Evolutionary conservation across 1,284 basidiomycete species (phyloP), one percentile per base, ranked within the genome.

Genomic region (Ustilago vetiveriae): DNA sequence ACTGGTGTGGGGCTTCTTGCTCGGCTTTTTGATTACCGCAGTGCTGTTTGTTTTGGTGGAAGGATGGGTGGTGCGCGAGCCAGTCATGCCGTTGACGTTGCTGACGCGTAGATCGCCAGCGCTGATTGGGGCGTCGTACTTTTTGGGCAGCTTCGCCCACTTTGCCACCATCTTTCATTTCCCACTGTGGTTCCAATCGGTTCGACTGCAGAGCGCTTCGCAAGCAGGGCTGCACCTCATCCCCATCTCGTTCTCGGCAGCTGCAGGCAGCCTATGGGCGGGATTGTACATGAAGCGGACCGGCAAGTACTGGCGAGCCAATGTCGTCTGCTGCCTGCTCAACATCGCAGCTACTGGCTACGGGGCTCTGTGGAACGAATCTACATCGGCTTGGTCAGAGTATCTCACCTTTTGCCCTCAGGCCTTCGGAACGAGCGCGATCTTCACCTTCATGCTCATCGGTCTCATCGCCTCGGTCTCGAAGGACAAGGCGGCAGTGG

Each of bases 131-230:
- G 64, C 58, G 3, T 62, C 57, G 4, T 68, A 62, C 44, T 68
- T 68, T 22, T 35, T 68, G 7, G 64, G 64, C 19, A 57, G 53
- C 48, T 56, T 56, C 19, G 52, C 64, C 5, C 53, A 68, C 36
- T 52, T 68, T 45, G 48, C 58, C 6, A 50, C 43, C 40, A 56
- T 68, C 27, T 68, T 91, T 82, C 91, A 90, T 82, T 91, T 88
- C 79, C 92, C 92, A 2, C 89, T 90, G 82, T 92, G 89, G 89
- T 93, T 92, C 82, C 90, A 93, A 82, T 91, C 90, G 0, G 91
- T 93, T 7, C 84, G 87, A 59, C 84, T 92, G 50, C 85, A 87
- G 72, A 87, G 88, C 14, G 86, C 92, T 16, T 87, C 89, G 29
- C 85, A 86, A 63, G 87, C 85, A 7, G 92, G 92, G 8, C 83